Percentiles rank a stretch among this genome's conserved stretches.
These are phyloP conservation scores for Phaeotremella fagi DNA, from an alignment of 768 basidiomycete genomes.

Conservation along the genomic window DNA sequence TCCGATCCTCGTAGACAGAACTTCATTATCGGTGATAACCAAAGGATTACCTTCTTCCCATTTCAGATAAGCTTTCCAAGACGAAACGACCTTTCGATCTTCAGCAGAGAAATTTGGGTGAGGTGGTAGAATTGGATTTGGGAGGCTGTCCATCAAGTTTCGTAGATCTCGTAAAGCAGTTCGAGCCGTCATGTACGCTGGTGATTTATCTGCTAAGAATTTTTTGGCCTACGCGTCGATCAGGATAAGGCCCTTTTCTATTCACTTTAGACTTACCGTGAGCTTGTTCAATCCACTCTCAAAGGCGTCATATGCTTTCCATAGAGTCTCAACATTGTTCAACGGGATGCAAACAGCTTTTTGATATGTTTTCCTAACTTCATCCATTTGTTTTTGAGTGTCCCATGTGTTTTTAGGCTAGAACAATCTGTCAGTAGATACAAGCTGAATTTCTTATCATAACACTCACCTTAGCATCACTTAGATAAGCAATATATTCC, in stretches of 20 bases:
- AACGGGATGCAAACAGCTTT: constrained; percentile 91
- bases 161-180: constrained; percentile 75
- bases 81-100: constrained; percentile 70
- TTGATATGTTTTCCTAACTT: constrained; percentile 83
- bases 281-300: constrained; percentile 84
- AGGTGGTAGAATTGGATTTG: constrained; percentile 61
- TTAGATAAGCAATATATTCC: constrained; percentile 87
- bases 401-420: constrained; percentile 85
- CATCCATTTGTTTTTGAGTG: constrained; percentile 90
- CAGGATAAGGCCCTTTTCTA: neutral
- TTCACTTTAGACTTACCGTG: constrained; percentile 55
- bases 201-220: constrained; percentile 86
- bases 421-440: neutral
- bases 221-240: constrained; percentile 69
- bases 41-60: constrained; percentile 95
- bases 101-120: constrained; percentile 66
- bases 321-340: constrained; percentile 84
- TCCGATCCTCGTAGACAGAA: constrained; percentile 65
- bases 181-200: constrained; percentile 91
- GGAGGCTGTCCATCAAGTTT: constrained; percentile 61
- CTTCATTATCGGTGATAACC: constrained; percentile 74
- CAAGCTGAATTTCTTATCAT: no score
- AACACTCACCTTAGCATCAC: constrained; percentile 64
- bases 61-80: constrained; percentile 88
- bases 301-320: constrained; percentile 90